Conservation (phyloP, 495 filamentous ascomycete species). For the Beverwykella pulmonaria region DNA sequence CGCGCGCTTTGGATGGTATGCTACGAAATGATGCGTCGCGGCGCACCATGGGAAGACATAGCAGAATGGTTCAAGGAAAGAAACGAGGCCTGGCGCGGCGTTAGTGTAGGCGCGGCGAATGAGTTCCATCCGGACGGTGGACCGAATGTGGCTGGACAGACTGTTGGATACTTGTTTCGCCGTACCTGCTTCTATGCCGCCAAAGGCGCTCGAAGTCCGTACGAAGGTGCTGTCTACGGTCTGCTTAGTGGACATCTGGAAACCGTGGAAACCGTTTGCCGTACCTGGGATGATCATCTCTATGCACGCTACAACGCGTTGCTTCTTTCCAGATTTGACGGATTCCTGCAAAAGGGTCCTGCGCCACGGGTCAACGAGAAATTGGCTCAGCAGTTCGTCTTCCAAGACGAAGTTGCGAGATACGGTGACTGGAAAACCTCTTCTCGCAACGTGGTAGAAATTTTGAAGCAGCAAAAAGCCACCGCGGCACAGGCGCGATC, state of each 20-base stretch:
- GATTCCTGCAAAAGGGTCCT: conserved; percentile 56
- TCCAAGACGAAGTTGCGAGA: conserved; percentile 58
- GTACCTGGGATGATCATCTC: conserved; percentile 85
- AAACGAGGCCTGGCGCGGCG: conserved; percentile 83
- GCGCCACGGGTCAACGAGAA: conserved; percentile 48
- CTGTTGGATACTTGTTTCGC: conserved; percentile 66
- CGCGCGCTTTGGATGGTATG: conserved; percentile 82
- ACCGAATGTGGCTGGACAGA: conserved; percentile 47
- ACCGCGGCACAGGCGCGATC: conserved; percentile 54
- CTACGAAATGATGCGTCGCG: conserved; percentile 85
- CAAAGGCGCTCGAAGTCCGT: conserved; percentile 63
- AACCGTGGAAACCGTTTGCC: conserved; percentile 74
- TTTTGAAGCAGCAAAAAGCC: conserved; percentile 52
- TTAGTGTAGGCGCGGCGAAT: conserved; percentile 58
- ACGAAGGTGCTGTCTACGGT: conserved; percentile 87
- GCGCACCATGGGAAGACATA: conserved; percentile 69
- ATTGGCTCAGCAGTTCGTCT: conserved; percentile 50
- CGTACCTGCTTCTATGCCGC: conserved; percentile 79
- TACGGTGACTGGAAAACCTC: conserved; percentile 56
- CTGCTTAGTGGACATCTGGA: conserved; percentile 80
- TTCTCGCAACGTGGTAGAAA: conserved; percentile 54
- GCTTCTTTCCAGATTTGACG: conserved; percentile 69
- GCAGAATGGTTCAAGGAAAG: conserved; percentile 77
- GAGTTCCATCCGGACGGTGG: conserved; percentile 21
- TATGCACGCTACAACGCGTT: conserved; percentile 86